A percentile compares a stretch with the other conserved stretches of the same genome.
Conservation (phyloP, 106 monocot species). For the Phalaenopsis aphrodite region DNA sequence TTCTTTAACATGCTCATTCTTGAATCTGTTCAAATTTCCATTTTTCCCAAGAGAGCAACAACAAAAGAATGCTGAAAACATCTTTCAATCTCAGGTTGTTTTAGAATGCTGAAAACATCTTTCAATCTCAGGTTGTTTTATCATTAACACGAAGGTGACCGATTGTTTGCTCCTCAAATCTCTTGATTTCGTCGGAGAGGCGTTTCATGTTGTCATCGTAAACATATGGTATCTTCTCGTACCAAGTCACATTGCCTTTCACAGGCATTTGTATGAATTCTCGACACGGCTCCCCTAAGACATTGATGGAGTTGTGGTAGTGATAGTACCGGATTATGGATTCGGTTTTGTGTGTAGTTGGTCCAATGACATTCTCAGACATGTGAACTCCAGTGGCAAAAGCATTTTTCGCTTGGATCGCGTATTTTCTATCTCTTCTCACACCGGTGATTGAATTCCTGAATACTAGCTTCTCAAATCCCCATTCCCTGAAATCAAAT, state of each 20-base stretch:
- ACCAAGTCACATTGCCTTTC: slow-evolving; percentile 15
- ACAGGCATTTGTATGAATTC: slow-evolving; percentile 22
- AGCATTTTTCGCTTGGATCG: slow-evolving; percentile 46
- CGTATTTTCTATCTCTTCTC: slow-evolving; percentile 43
- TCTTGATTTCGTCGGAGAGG: slow-evolving; percentile 16
- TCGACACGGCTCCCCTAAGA: slow-evolving; percentile 40
- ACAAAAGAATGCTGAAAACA: slow-evolving; percentile 3
- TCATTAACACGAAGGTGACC: slow-evolving; percentile 8
- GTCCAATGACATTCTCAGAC: slow-evolving; percentile 49
- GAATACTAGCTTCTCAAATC: slow-evolving; percentile 70
- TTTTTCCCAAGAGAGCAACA: neutral
- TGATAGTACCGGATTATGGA: slow-evolving; percentile 53
- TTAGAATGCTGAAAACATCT: neutral
- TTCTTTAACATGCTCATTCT: neutral
- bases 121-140: neutral
- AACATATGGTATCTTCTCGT: slow-evolving; percentile 38
- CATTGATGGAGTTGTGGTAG: slow-evolving; percentile 59
- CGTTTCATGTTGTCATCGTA: slow-evolving; percentile 35
- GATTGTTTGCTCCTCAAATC: slow-evolving; percentile 24
- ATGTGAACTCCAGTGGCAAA: slow-evolving; percentile 73
- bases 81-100: neutral
- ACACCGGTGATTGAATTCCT: slow-evolving; percentile 24
- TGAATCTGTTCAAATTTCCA: neutral
- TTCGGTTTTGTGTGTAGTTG: slow-evolving; percentile 38
- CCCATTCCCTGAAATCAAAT: slow-evolving; percentile 45